phyloP scores from a whole-genome alignment of 176 grass and related monocot genomes.

The Oryza meyeriana region DNA sequence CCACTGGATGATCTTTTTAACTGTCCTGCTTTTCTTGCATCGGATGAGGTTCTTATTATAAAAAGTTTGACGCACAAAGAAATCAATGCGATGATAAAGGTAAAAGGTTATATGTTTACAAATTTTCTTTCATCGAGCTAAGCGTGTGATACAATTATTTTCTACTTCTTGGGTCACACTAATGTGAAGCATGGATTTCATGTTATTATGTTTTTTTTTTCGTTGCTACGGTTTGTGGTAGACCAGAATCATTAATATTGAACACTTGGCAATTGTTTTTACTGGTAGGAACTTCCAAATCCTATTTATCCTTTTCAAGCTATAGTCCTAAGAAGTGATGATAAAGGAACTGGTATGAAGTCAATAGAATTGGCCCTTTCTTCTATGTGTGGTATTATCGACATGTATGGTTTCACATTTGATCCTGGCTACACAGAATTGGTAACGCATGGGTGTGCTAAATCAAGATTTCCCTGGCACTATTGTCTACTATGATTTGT shows the following conservation, averaged over 20 bases:
- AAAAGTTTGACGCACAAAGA: conserved; percentile 91
- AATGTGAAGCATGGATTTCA: neutral
- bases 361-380: conserved; percentile 93
- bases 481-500: neutral
- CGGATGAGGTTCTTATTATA: conserved; percentile 94
- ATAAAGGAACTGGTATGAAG: conserved; percentile 99
- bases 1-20: neutral
- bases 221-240: conserved; percentile 1
- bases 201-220: neutral
- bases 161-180: neutral
- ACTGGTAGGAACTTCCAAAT: conserved; percentile 87
- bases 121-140: conserved; percentile 14
- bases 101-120: conserved; percentile 66
- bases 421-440: conserved; percentile 96
- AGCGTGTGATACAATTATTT: conserved; percentile 7
- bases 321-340: conserved; percentile 88
- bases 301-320: conserved; percentile 97
- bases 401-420: conserved; percentile 95
- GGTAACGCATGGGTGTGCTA: conserved; percentile 38
- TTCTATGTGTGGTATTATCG: conserved; percentile 93
- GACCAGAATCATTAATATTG: conserved; percentile 4
- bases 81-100: conserved; percentile 86
- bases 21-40: conserved; percentile 46
- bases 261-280: conserved; percentile 24
- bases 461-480: conserved; percentile 4